A percentile compares a stretch with the other conserved stretches of the same genome.
Evolutionary conservation across 1,284 basidiomycete species (phyloP).

Genomic region (Trichosporon faecale): DNA sequence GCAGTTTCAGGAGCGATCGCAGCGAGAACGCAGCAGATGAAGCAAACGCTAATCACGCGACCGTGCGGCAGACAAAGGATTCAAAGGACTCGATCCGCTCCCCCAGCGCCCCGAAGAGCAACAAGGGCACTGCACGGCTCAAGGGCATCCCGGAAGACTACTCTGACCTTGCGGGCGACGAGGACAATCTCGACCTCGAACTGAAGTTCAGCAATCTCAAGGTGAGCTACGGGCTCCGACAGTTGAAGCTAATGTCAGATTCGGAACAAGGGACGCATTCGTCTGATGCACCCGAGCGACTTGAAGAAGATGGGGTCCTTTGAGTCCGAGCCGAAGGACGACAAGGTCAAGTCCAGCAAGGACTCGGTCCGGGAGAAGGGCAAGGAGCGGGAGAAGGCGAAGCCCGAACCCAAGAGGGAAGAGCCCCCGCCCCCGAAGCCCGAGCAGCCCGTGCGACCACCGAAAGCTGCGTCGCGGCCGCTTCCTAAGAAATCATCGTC

Average conservation of each 20-base stretch:
- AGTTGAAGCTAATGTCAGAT: slow-evolving; percentile 24
- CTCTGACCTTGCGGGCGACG: slow-evolving; percentile 74
- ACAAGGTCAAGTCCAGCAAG: neutral
- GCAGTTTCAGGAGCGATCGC: slow-evolving; percentile 4
- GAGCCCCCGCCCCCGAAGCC: neutral
- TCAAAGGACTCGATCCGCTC: neutral
- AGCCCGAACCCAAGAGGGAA: neutral
- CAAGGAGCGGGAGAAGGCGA: neutral
- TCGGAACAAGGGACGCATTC: slow-evolving; percentile 66
- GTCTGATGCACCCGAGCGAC: slow-evolving; percentile 82
- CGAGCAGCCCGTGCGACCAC: neutral
- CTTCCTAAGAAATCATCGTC: neutral
- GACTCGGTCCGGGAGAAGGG: neutral
- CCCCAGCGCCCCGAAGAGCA: slow-evolving; percentile 1
- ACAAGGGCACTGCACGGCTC: slow-evolving; percentile 6
- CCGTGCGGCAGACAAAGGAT: slow-evolving; percentile 31
- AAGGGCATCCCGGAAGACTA: slow-evolving; percentile 65
- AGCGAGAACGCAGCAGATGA: neutral
- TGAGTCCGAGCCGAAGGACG: neutral
- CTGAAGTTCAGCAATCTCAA: slow-evolving; percentile 86
- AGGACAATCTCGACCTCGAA: slow-evolving; percentile 68
- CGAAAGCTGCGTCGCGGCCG: neutral
- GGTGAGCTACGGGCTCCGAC: slow-evolving; percentile 53
- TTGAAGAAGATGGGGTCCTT: slow-evolving; percentile 55
- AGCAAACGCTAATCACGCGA: slow-evolving; percentile 32